Conservation (phyloP, 83 land plant species). For the Diphasiastrum complanatum region DNA sequence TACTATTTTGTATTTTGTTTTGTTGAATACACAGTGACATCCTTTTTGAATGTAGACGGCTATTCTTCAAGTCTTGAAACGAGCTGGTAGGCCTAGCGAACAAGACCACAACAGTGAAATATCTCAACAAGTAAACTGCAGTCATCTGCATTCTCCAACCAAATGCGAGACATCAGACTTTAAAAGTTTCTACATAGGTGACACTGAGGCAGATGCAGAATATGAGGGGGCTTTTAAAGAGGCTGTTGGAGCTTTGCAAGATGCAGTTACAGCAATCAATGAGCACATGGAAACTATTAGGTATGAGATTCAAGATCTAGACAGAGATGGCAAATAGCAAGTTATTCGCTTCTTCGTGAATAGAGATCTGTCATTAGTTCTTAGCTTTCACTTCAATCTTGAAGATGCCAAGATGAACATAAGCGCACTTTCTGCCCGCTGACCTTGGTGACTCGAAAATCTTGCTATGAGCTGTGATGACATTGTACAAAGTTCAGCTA, state of each 20-base stretch:
- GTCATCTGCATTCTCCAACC: constrained; percentile 58
- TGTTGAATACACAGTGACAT: background rate
- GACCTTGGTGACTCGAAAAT: no score
- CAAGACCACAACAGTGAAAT: constrained; percentile 36
- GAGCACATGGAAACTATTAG: constrained; percentile 74
- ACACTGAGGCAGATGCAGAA: constrained; percentile 81
- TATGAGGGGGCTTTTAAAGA: constrained; percentile 75
- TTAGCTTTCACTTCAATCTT: no score
- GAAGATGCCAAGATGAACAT: no score
- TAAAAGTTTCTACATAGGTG: constrained; percentile 72
- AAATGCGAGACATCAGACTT: constrained; percentile 67
- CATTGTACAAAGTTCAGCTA: no score
- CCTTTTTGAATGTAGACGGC: constrained; percentile 44
- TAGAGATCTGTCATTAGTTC: no score
- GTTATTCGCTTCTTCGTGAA: no score
- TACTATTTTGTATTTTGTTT: background rate
- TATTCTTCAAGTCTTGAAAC: constrained; percentile 71
- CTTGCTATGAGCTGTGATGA: no score
- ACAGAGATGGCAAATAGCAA: no score
- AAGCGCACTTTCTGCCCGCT: no score
- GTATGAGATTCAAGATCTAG: constrained; percentile 68
- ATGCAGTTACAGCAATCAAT: constrained; percentile 64
- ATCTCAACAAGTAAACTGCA: constrained; percentile 40
- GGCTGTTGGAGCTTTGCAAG: constrained; percentile 70
- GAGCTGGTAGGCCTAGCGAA: constrained; percentile 57